Base-by-base conservation (phyloP, 352 stramenopile species). In the Pythium plurisporium region DNA sequence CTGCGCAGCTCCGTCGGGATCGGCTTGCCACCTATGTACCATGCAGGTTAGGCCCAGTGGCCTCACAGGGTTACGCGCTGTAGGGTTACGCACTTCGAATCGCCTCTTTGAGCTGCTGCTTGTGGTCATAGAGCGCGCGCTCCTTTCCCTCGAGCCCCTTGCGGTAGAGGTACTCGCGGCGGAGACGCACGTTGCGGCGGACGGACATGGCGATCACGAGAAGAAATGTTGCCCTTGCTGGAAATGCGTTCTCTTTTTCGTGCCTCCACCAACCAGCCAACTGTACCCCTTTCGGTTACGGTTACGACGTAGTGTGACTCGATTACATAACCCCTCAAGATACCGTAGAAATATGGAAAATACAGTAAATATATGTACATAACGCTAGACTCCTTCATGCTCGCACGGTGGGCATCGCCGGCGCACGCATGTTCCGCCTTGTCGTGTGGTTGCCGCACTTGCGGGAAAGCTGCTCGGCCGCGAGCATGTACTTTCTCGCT, bases 121-220 rank as follows among this genome's bases (percentile, higher is more conserved):
- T 99, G 76, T 98, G 89, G 68, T 99, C 96, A 66, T 99, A 99
- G 52, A 93, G 73, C 17, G 89, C 79, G 36, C 90, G 89, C 71
- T 99, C 91, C 64, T 97, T 93, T 59, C 94, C 92, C 60, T 99
- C 96, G 19, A 99, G 82, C 8, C 87, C 93, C 85, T 99, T 99
- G 70, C 96, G 87, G 74, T 99, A 99, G 57, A 99, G 77, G 70
- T 99, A 99, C 76, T 99, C 97, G 64, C 98, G 95, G 42, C 97
- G 96, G 25, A 99, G 76, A 70, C 97, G 95, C 40, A 99, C 96
- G 61, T 99, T 96, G 41, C 97, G 76, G 46, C 89, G 85, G 42
- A 97, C 83, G 43, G 86, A 95, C 86, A 95, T 95, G 51, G 0
- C 19, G 17, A n/a, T n/a, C n/a, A n/a, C n/a, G n/a, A n/a, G n/a